These are phyloP conservation scores for Urochloa ruziziensis DNA, from an alignment of 176 grass and related monocot species.

Conservation along the genomic window DNA sequence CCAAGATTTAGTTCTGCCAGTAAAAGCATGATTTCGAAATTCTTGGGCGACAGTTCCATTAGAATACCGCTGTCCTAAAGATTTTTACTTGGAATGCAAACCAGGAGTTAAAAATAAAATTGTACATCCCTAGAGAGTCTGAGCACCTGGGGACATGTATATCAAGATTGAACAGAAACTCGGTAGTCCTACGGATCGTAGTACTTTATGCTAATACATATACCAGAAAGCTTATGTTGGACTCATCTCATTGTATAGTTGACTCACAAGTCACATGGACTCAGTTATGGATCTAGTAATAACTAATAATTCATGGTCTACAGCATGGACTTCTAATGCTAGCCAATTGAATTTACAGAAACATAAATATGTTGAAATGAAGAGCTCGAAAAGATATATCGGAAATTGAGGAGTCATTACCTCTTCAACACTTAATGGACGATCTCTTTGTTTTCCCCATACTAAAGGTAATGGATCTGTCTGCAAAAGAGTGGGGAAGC, in stretches of 20 bases:
- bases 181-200: background rate
- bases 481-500: conserved; percentile 51
- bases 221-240: conserved; percentile 7
- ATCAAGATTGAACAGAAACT: background rate
- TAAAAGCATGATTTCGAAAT: conserved; percentile 11
- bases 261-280: conserved; percentile 1
- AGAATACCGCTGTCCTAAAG: background rate
- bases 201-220: conserved; percentile 10
- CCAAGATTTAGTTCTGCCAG: background rate
- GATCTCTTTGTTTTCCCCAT: conserved; percentile 91
- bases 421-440: conserved; percentile 70
- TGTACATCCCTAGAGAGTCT: conserved; percentile 20
- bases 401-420: conserved; percentile 32
- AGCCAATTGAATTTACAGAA: conserved; percentile 1
- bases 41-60: background rate
- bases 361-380: conserved; percentile 21
- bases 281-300: conserved; percentile 16
- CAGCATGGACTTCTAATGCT: background rate
- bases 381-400: conserved; percentile 14
- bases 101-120: background rate
- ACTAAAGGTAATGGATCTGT: conserved; percentile 75
- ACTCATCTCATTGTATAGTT: background rate
- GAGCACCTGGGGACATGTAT: background rate
- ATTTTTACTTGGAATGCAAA: conserved; percentile 4
- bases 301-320: conserved; percentile 15